Evolutionary conservation across 768 basidiomycete species (phyloP).

Genomic region (Chlorophyllum brunneum): DNA sequence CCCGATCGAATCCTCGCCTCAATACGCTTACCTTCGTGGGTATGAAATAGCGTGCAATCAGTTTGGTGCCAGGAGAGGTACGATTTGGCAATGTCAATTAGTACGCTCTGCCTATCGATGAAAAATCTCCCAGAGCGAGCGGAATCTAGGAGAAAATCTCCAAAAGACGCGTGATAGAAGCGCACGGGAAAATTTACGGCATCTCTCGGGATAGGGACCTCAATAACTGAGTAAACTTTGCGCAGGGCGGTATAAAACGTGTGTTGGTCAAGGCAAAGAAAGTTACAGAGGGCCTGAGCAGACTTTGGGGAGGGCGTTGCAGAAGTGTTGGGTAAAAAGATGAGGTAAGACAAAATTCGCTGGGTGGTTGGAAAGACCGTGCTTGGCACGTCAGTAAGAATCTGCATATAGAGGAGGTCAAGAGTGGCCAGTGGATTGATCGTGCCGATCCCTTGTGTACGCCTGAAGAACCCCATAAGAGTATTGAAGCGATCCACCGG

Average conservation of each 20-base stretch:
- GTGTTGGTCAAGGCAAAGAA: neutral
- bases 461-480: neutral
- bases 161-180: slow-evolving; percentile 4
- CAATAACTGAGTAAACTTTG: neutral
- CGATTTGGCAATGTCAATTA: neutral
- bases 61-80: neutral
- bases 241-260: neutral
- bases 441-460: neutral
- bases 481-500: neutral
- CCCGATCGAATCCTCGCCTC: neutral
- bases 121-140: neutral
- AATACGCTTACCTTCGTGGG: neutral
- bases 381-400: neutral
- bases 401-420: slow-evolving; percentile 7
- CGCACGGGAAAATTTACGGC: neutral
- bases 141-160: neutral
- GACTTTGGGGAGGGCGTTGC: neutral
- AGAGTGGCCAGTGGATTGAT: slow-evolving; percentile 1
- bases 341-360: neutral
- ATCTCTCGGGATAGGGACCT: neutral
- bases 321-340: neutral
- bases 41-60: neutral
- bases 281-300: neutral
- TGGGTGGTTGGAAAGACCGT: neutral
- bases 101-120: neutral